Evolutionary conservation across 176 grass and related monocot genomes (phyloP).

Genomic region (Juncus effusus): DNA sequence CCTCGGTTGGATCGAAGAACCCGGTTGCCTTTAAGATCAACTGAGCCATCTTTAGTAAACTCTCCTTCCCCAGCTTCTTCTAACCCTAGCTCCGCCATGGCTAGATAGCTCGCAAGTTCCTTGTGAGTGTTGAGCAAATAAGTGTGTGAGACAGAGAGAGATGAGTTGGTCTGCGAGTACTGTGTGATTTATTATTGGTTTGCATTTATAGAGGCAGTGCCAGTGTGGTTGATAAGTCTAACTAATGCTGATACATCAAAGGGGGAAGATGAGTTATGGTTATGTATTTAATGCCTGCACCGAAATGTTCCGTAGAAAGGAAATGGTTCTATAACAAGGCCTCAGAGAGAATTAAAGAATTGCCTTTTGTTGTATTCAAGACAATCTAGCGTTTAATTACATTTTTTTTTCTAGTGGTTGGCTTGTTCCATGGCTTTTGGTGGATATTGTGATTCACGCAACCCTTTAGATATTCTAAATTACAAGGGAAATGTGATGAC

Average conservation of each 20-base stretch:
- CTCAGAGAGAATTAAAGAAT: no score
- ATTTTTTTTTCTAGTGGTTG: no score
- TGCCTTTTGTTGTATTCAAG: no score
- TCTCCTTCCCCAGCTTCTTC: conserved; percentile 22
- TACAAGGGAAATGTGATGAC: no score
- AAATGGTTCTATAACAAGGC: no score
- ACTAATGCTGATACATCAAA: not conserved
- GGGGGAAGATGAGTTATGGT: not conserved
- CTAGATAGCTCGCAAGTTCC: conserved; percentile 5
- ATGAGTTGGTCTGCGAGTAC: not conserved
- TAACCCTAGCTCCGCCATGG: conserved; percentile 54
- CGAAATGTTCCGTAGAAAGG: not conserved
- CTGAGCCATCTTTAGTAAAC: conserved; percentile 82
- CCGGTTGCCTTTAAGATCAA: conserved; percentile 76
- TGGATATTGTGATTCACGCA: no score
- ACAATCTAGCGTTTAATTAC: no score
- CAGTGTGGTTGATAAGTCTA: conserved; percentile 1
- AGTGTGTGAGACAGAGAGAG: not conserved
- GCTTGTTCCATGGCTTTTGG: no score
- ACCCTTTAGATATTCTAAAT: no score
- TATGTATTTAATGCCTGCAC: conserved; percentile 21
- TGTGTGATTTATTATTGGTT: not conserved
- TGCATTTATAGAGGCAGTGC: conserved; percentile 23
- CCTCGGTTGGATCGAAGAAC: conserved; percentile 70
- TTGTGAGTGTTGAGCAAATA: not conserved